Percentiles rank a stretch among this genome's conserved stretches.
phyloP scores from a whole-genome alignment of 2,329 filamentous ascomycete species.

The Dothideomycetes sp. region DNA sequence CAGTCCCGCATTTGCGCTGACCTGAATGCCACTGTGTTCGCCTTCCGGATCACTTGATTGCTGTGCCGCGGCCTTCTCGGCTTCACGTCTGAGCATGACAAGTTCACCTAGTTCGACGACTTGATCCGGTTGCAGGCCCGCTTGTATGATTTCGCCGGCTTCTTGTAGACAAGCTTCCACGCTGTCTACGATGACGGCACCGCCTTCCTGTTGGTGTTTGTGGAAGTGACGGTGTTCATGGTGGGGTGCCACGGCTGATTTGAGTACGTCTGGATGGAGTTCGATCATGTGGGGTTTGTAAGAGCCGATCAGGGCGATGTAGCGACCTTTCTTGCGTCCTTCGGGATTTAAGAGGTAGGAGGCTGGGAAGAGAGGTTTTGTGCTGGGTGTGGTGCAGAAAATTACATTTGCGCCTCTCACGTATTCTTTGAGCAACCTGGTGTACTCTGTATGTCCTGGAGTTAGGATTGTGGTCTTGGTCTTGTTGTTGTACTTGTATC shows the following conservation, averaged over 20 bases:
- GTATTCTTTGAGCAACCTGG: constrained; percentile 59
- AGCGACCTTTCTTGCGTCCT: constrained; percentile 58
- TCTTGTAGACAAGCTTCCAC: constrained; percentile 71
- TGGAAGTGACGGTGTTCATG: constrained; percentile 53
- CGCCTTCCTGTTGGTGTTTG: constrained; percentile 50
- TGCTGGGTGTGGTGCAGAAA: constrained; percentile 78
- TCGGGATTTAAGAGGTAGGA: constrained; percentile 63
- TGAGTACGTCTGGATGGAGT: constrained; percentile 66
- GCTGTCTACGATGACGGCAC: constrained; percentile 56
- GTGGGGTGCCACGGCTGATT: constrained; percentile 49
- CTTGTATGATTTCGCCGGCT: constrained; percentile 77
- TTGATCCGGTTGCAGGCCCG: constrained; percentile 61
- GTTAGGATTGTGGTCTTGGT: constrained; percentile 61
- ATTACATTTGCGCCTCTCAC: constrained; percentile 68
- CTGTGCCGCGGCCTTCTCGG: constrained; percentile 28
- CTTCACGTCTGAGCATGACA: constrained; percentile 52
- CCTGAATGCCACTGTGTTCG: constrained; percentile 18
- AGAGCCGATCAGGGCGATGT: constrained; percentile 65
- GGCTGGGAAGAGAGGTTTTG: constrained; percentile 64
- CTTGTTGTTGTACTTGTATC: constrained; percentile 29
- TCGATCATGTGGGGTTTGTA: constrained; percentile 71
- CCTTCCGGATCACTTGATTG: constrained; percentile 17
- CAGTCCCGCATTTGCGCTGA: constrained; percentile 33
- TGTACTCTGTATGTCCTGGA: constrained; percentile 60
- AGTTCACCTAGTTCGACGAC: constrained; percentile 84